A percentile compares a stretch with the other conserved stretches of the same genome.
Evolutionary conservation across 345 rosid species (phyloP).

Genomic region (Laguncularia racemosa): DNA sequence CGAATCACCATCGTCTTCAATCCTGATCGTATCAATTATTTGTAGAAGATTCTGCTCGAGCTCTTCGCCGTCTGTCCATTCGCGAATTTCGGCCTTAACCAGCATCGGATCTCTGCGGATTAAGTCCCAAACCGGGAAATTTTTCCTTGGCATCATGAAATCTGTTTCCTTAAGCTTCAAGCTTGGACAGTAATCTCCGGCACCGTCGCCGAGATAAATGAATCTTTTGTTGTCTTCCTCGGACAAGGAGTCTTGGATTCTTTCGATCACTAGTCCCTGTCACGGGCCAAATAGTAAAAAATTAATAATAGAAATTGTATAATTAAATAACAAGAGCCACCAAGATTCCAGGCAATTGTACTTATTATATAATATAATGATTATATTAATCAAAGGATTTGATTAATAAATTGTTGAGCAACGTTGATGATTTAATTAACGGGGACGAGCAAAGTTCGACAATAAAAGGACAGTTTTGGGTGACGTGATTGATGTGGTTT

Average conservation of each 20-base stretch:
- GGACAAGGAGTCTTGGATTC: slow-evolving; percentile 47
- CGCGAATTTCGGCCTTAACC: slow-evolving; percentile 57
- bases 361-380: too few species aligned
- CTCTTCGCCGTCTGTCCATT: slow-evolving; percentile 67
- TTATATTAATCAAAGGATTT: too few species aligned
- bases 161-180: slow-evolving; percentile 51
- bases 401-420: too few species aligned
- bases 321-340: not conserved
- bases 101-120: slow-evolving; percentile 43
- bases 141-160: slow-evolving; percentile 78
- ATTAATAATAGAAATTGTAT: not conserved
- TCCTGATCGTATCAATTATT: slow-evolving; percentile 17
- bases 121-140: slow-evolving; percentile 73
- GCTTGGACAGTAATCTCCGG: slow-evolving; percentile 78
- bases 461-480: too few species aligned
- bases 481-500: too few species aligned
- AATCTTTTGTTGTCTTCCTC: slow-evolving; percentile 44
- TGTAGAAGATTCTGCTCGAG: slow-evolving; percentile 36
- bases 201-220: slow-evolving; percentile 79
- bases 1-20: slow-evolving; percentile 9
- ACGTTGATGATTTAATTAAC: too few species aligned
- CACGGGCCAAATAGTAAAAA: not conserved
- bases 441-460: too few species aligned
- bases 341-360: not conserved
- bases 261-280: slow-evolving; percentile 57